Evolutionary conservation across 1,139 yeast species (phyloP).

Genomic region (Sugiyamaella japonica): DNA sequence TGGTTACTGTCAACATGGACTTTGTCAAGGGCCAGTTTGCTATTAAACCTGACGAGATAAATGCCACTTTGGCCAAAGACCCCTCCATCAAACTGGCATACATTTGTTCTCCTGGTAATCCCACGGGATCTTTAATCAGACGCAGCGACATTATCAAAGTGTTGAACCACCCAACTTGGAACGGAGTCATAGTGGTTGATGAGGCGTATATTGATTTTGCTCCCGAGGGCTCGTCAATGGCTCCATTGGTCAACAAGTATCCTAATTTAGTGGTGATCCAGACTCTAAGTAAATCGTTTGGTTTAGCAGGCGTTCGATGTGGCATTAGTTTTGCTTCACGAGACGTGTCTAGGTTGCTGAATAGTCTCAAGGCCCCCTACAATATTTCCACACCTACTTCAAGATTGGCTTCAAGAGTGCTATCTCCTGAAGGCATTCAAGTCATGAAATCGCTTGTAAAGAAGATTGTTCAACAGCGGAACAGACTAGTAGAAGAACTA

Average conservation of each 20-base stretch:
- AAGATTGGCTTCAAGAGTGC: slow-evolving; percentile 71
- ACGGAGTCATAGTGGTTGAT: slow-evolving; percentile 83
- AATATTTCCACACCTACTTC: slow-evolving; percentile 85
- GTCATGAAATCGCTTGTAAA: slow-evolving; percentile 59
- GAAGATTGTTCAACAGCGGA: slow-evolving; percentile 57
- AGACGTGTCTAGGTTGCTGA: slow-evolving; percentile 64
- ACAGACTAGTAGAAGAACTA: slow-evolving; percentile 52
- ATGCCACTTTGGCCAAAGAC: slow-evolving; percentile 55
- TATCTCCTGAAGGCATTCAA: slow-evolving; percentile 56
- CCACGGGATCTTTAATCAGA: slow-evolving; percentile 72
- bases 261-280: slow-evolving; percentile 87
- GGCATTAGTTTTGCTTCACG: slow-evolving; percentile 73
- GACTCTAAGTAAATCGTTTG: slow-evolving; percentile 91
- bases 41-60: slow-evolving; percentile 58
- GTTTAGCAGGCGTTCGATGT: slow-evolving; percentile 88
- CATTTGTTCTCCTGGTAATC: slow-evolving; percentile 98
- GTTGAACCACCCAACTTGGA: slow-evolving; percentile 56
- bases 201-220: slow-evolving; percentile 95
- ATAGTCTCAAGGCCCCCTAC: slow-evolving; percentile 94
- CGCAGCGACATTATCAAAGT: slow-evolving; percentile 52
- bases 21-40: slow-evolving; percentile 59
- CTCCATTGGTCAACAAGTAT: slow-evolving; percentile 78
- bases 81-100: slow-evolving; percentile 68
- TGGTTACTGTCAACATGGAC: slow-evolving; percentile 68
- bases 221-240: slow-evolving; percentile 61